Base-by-base conservation (phyloP, 2,329 filamentous ascomycete species). In the Corynespora cassiicola region DNA sequence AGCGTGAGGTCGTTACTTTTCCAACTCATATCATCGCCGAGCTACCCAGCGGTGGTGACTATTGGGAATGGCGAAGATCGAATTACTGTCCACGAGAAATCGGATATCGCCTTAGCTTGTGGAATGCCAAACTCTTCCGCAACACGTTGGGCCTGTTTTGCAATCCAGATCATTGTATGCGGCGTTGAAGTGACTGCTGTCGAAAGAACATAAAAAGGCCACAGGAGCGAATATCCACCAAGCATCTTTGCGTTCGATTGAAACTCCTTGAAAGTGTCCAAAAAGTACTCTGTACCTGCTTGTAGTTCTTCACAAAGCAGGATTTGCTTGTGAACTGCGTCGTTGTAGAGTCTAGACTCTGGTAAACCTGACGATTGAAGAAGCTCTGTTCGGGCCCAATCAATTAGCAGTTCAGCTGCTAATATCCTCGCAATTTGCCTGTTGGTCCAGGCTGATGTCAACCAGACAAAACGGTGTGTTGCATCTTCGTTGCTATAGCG, bases 71-170 rank as follows among this genome's bases (percentile, higher is more conserved):
- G n/a, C n/a, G n/a, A n/a, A n/a, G n/a, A n/a, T n/a, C n/a, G n/a
- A n/a, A n/a, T n/a, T n/a, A n/a, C n/a, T 31, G 12, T 35, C 25
- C 26, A 21, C 17, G 39, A 21, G 12, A 45, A 36, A 23, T 50
- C 47, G 6, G 46, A 48, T n/a, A 55, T 27, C 12, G 39, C 35
- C 20, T 44, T 47, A 2, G 31, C 52, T 19, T 48, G 44, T 20
- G 35, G 31, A 7, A 55, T 22, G 2, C 43, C 45, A 37, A 50
- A 51, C 14, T 23, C 31, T 2, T 51, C 42, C 9, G 44, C 39
- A 9, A 55, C 44, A 18, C 17, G 22, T 5, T 43, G 33, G 11
- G 39, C 31, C 18, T 34, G 32, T 18, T 37, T 31, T n/a, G 32
- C 31, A 7, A 51, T 47, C 49, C 52, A 53, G 2, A 10, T 8